Evolutionary conservation across 306 rosid species (phyloP).

Genomic region (Hylodesmum podocarpum): DNA sequence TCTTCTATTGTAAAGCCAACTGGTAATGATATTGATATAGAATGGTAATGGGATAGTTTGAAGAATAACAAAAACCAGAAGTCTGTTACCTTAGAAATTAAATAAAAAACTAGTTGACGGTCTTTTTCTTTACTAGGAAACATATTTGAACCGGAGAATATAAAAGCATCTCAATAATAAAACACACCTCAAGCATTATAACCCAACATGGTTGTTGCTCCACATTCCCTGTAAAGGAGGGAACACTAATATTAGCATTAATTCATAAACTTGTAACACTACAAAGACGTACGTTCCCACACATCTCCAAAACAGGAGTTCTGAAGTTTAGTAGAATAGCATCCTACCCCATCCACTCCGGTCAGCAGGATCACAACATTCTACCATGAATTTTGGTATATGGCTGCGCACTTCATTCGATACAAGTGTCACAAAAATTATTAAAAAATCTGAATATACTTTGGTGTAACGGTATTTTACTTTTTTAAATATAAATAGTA

Average conservation of each 20-base stretch:
- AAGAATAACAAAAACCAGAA: neutral
- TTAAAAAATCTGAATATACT: too few relatives aligned
- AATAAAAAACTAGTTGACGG: slow-evolving; percentile 7
- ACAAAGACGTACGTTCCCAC: slow-evolving; percentile 9
- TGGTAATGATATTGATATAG: neutral
- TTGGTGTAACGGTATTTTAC: too few relatives aligned
- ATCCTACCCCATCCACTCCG: slow-evolving; percentile 85
- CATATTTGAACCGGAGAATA: neutral
- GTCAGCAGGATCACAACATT: slow-evolving; percentile 87
- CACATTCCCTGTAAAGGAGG: slow-evolving; percentile 57
- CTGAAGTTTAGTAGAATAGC: neutral
- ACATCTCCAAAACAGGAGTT: slow-evolving; percentile 25
- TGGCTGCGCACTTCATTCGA: slow-evolving; percentile 78
- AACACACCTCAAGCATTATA: slow-evolving; percentile 91
- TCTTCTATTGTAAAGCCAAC: slow-evolving; percentile 3
- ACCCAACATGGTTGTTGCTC: slow-evolving; percentile 95
- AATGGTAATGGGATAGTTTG: neutral
- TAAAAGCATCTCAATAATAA: slow-evolving; percentile 26
- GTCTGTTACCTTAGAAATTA: slow-evolving; percentile 4
- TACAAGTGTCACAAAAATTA: too few relatives aligned
- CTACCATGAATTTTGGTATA: slow-evolving; percentile 77
- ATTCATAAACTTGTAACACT: neutral
- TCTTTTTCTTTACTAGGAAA: neutral
- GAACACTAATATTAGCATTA: slow-evolving; percentile 14
- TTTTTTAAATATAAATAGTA: too few relatives aligned